Base-by-base conservation (phyloP, 2,329 filamentous ascomycete species). In the Metarhizium brunneum region DNA sequence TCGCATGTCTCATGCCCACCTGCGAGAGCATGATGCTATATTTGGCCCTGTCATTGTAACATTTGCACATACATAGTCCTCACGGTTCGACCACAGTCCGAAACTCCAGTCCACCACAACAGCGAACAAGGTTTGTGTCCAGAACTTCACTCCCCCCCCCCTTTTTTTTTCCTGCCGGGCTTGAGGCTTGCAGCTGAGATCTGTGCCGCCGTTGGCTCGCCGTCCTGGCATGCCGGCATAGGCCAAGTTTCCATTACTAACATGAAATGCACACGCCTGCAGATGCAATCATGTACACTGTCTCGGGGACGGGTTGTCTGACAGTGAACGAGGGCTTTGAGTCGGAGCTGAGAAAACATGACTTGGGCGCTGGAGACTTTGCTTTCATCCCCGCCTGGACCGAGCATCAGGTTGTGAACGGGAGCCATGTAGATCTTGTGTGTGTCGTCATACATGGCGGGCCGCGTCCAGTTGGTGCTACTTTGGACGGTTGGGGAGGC, bases 321-420 rank as follows among this genome's bases (percentile, higher is more conserved):
- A 75, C 87, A 3, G 84, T 79, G 0, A 76, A 77, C 53, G 74
- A 82, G 20, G 75, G 78, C 47, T 78, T 82, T 13, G 77, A 76
- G 50, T 71, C 72, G 38, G 70, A 75, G 35, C 66, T 76, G 1
- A 78, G 79, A 58, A 77, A 79, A 38, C 77, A 86, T 58, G 72
- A 80, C 18, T 73, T 90, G 6, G 68, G 68, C 1, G 75, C 81
- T 0, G 86, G 87, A 0, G 86, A 89, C 66, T 90, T 87, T 67
- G 85, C 84, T 3, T 76, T 88, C 54, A 79, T 90, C 13, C 86
- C 86, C 0, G 80, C 85, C 0, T 88, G 79, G 76, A 81, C 82
- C 0, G 85, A 90, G 66, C 85, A 90, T 68, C 85, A 88, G 66
- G 78, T 85, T 54, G 73, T 84, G 20, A 90, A 90, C 62, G 80